Percentiles rank a stretch among this genome's conserved stretches.
These are phyloP conservation scores for Debaryomyces singareniensis DNA, from an alignment of 1,139 yeast genomes.

Conservation along the genomic window DNA sequence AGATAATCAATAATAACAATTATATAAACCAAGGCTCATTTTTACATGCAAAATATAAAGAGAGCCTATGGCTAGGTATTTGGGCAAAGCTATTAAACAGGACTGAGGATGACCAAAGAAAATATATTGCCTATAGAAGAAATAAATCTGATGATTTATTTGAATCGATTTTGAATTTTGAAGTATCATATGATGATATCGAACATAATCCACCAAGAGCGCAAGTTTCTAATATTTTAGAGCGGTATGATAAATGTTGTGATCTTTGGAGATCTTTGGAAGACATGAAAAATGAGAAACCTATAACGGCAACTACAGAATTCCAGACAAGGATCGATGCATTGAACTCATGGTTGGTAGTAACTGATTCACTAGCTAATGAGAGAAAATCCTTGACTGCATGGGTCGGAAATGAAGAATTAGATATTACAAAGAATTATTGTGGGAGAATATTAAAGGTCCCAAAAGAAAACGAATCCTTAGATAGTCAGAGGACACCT, in stretches of 20 bases:
- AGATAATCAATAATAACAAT: slow-evolving; percentile 49
- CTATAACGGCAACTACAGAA: slow-evolving; percentile 58
- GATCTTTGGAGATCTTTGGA: slow-evolving; percentile 75
- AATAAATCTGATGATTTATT: slow-evolving; percentile 69
- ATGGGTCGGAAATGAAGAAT: slow-evolving; percentile 80
- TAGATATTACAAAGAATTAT: slow-evolving; percentile 51
- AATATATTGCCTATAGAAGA: slow-evolving; percentile 65
- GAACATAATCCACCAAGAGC: slow-evolving; percentile 24
- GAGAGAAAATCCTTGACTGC: slow-evolving; percentile 50
- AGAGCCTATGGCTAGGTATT: slow-evolving; percentile 76
- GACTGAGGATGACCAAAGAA: slow-evolving; percentile 72
- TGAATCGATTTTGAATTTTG: slow-evolving; percentile 64
- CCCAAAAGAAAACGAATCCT: slow-evolving; percentile 13
- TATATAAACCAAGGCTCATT: slow-evolving; percentile 41
- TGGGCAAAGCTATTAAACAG: slow-evolving; percentile 80
- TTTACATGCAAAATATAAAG: slow-evolving; percentile 56
- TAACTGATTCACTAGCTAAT: slow-evolving; percentile 61
- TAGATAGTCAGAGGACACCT: slow-evolving; percentile 7
- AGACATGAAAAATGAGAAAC: slow-evolving; percentile 76
- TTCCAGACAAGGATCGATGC: slow-evolving; percentile 70
- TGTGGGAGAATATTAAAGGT: too few relatives aligned
- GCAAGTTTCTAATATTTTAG: slow-evolving; percentile 54
- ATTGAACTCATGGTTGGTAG: slow-evolving; percentile 76
- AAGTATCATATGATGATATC: slow-evolving; percentile 38
- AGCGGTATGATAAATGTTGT: slow-evolving; percentile 62